Percentiles rank a stretch among this genome's conserved stretches.
Evolutionary conservation across 225 moss, liverwort and hornwort genomes (phyloP).

Genomic region (Neckera pumila): DNA sequence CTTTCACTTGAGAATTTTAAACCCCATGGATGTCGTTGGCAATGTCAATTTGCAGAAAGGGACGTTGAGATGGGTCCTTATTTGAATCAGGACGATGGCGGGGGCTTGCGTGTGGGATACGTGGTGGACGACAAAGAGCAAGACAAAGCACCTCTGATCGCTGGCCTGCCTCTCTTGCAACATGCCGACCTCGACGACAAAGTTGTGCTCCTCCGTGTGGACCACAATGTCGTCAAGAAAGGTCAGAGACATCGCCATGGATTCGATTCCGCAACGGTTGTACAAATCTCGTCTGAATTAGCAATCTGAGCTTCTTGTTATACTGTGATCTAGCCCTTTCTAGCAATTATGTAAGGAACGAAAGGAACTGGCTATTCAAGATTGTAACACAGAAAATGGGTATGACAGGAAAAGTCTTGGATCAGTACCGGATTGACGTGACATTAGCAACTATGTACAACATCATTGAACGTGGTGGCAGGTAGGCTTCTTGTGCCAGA

Average conservation of each 20-base stretch:
- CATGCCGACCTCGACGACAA: constrained; percentile 76
- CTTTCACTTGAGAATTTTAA: neutral
- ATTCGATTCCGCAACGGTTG: neutral
- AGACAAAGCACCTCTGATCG: constrained; percentile 38
- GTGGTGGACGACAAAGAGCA: constrained; percentile 57
- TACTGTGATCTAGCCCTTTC: neutral
- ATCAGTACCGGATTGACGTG: constrained; percentile 51
- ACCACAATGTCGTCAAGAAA: constrained; percentile 86
- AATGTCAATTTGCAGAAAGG: neutral
- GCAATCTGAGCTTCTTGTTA: neutral
- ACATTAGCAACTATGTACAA: constrained; percentile 64
- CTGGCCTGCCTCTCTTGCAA: constrained; percentile 68
- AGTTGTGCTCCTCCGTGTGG: constrained; percentile 79
- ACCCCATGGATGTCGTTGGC: neutral
- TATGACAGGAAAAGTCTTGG: constrained; percentile 44
- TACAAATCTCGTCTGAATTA: neutral
- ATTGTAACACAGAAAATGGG: neutral
- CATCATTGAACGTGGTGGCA: constrained; percentile 56
- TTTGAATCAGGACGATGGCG: constrained; percentile 24
- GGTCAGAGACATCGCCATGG: constrained; percentile 7
- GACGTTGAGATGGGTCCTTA: constrained; percentile 41
- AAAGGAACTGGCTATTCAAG: neutral
- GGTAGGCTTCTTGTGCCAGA: constrained; percentile 9
- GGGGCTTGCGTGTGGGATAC: constrained; percentile 60
- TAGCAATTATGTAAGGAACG: neutral